Evolutionary conservation across 2,329 filamentous ascomycete species (phyloP).

Genomic region (Nemania bipapillata): DNA sequence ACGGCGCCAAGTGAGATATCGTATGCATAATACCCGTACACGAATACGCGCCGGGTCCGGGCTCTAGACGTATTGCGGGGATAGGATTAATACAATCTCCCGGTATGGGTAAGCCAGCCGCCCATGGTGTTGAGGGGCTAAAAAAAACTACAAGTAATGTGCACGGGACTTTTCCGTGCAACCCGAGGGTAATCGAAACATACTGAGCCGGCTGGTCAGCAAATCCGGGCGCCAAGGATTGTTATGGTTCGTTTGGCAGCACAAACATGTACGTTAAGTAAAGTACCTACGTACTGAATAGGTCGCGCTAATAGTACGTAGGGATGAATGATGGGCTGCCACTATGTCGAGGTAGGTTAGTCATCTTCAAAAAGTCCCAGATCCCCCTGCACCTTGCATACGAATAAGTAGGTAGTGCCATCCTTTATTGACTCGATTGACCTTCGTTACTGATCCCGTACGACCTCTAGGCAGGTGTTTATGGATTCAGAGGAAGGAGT

Average conservation of each 20-base stretch:
- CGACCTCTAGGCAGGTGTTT: no score
- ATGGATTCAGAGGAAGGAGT: no score
- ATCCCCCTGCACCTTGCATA: not conserved
- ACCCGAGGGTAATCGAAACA: not conserved
- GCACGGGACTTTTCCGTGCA: not conserved
- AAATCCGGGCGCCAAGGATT: not conserved
- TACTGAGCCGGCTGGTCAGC: not conserved
- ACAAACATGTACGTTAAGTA: no score
- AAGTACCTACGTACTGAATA: no score
- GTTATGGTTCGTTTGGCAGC: not conserved
- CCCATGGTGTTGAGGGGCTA: no score
- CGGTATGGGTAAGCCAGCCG: not conserved
- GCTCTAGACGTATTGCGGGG: not conserved
- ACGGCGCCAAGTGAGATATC: not conserved
- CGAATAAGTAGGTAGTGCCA: not conserved
- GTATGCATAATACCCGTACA: slow-evolving; percentile 5
- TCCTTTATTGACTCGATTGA: not conserved
- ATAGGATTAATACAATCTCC: not conserved
- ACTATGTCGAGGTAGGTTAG: not conserved
- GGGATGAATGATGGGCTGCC: no score
- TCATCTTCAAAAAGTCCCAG: not conserved
- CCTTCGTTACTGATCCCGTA: not conserved
- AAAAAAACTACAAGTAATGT: no score
- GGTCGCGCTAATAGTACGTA: no score
- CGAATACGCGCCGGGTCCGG: slow-evolving; percentile 4